phyloP scores from a whole-genome alignment of 257 asterid genomes.

The Solanum chilense region DNA sequence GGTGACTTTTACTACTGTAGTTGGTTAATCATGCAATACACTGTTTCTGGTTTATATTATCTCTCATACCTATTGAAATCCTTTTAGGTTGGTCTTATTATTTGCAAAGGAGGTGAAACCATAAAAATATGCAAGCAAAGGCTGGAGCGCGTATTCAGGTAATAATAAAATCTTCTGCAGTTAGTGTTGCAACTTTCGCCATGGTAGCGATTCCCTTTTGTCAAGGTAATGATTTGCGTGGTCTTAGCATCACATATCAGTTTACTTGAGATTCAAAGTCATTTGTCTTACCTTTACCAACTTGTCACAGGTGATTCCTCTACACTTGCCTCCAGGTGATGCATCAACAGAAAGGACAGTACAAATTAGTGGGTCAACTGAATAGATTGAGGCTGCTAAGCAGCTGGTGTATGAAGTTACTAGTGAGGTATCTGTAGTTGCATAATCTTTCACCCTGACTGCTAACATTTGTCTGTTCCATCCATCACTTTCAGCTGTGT shows the following conservation, averaged over 20 bases:
- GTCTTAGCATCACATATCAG: background rate
- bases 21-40: background rate
- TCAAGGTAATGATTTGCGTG: background rate
- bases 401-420: slow-evolving; percentile 14
- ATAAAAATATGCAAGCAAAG: slow-evolving; percentile 65
- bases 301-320: background rate
- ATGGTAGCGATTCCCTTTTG: background rate
- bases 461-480: background rate
- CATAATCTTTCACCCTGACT: background rate
- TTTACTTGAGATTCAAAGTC: background rate
- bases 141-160: slow-evolving; percentile 96
- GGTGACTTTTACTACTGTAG: background rate
- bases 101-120: slow-evolving; percentile 92
- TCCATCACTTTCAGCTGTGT: background rate
- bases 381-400: slow-evolving; percentile 13
- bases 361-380: slow-evolving; percentile 18
- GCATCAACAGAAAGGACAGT: slow-evolving; percentile 6
- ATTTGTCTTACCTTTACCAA: background rate
- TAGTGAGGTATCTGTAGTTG: slow-evolving; percentile 9
- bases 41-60: background rate
- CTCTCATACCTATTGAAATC: background rate
- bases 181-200: background rate
- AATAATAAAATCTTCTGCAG: background rate
- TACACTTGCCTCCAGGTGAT: slow-evolving; percentile 26
- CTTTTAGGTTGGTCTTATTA: slow-evolving; percentile 61